Evolutionary conservation across 208 protist species (phyloP), one percentile per base, ranked within the genome.

Genomic region (Acanthamoeba castellanii): DNA sequence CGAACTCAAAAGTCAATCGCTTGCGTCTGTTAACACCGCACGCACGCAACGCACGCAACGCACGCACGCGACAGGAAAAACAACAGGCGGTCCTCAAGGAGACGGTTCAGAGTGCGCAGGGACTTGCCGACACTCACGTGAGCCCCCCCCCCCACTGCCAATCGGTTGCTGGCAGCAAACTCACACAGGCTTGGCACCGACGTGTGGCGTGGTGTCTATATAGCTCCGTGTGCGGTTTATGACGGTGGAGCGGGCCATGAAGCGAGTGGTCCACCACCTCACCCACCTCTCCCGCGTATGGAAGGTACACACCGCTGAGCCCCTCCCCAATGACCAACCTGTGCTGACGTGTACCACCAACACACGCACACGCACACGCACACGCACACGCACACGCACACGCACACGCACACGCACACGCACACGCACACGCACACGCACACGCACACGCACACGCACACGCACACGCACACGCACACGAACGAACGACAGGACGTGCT

Each of bases 201-300:
- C 22, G 9, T 20, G 70, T 78, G 34, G 14, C 70, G 14, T 20
- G 25, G 25, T 32, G 2, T 25, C 11, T 22, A 0, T 37, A 37
- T 37, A 92, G 87, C n/a, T 68, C n/a, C 32, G 64, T 32, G 87
- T 74, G 27, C 87, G 87, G 11, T 76, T 50, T 30, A 74, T 30
- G 37, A 37, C 64, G 18, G 87, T 92, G 25, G 87, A 92, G 42
- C 55, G 32, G 11, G 64, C 87, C 0, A n/a, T 92, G 61, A 92
- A 92, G 47, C 27, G 87, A 42, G 42, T 92, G 22, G 64, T 76
- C 27, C 87, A 92, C 45, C 87, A 92, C n/a, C 87, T 92, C 30
- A 76, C 59, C 32, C 87, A 92, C 42, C 55, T 92, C 61, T 92
- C 87, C 1, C 55, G 64, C 18, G 87, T 92, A 57, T 92, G 87